These are phyloP conservation scores for Pontederia paniculata DNA, from an alignment of 176 grass and related monocot species.

Conservation along the genomic window DNA sequence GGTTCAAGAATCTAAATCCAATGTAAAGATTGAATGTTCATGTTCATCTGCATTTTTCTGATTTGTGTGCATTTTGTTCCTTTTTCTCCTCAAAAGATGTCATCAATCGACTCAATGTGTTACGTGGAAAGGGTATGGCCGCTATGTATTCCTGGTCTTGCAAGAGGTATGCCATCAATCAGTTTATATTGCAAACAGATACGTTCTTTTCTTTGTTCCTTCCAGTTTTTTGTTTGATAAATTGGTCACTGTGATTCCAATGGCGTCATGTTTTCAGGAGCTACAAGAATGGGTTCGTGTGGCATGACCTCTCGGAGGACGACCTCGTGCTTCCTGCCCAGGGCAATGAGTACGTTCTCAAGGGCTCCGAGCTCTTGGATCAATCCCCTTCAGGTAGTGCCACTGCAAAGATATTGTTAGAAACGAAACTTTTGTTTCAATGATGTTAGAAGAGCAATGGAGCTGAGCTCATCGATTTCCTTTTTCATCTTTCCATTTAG, in stretches of 20 bases:
- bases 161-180: no score
- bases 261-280: slow-evolving; percentile 38
- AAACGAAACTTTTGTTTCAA: not conserved
- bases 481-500: slow-evolving; percentile 22
- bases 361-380: slow-evolving; percentile 76
- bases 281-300: slow-evolving; percentile 98
- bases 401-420: not conserved
- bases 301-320: slow-evolving; percentile 81
- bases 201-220: not conserved
- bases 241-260: not conserved
- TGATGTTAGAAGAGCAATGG: not conserved
- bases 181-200: not conserved
- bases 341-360: slow-evolving; percentile 85
- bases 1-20: no score
- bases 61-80: not conserved
- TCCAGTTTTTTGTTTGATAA: not conserved
- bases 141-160: slow-evolving; percentile 94
- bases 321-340: slow-evolving; percentile 71
- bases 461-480: not conserved
- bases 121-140: slow-evolving; percentile 80
- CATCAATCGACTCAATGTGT: slow-evolving; percentile 60
- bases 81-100: slow-evolving; percentile 37
- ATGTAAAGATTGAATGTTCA: no score
- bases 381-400: slow-evolving; percentile 50
- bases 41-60: not conserved